phyloP scores from a whole-genome alignment of 2,329 filamentous ascomycete genomes.

The Eutypa lata region DNA sequence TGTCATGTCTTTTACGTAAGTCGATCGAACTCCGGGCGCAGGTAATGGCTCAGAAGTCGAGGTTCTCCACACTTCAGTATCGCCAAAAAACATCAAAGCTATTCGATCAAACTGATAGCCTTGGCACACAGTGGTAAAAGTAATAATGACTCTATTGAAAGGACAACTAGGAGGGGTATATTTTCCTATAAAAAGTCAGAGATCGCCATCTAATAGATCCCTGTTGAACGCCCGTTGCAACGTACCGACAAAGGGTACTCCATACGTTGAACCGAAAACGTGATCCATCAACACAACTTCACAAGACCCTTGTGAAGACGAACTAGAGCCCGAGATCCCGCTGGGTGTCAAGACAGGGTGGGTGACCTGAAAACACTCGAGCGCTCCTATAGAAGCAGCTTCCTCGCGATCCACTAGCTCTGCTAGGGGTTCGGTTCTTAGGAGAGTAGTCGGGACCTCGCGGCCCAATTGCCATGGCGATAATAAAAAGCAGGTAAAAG shows the following conservation, averaged over 20 bases:
- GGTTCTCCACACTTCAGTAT: slow-evolving; percentile 64
- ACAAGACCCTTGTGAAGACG: slow-evolving; percentile 3
- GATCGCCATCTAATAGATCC: background rate
- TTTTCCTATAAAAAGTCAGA: slow-evolving; percentile 34
- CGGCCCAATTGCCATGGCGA: no score
- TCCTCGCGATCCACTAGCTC: slow-evolving; percentile 3
- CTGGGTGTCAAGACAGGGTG: slow-evolving; percentile 11
- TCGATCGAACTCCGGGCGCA: slow-evolving; percentile 57
- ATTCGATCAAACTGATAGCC: slow-evolving; percentile 65
- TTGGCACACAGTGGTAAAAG: slow-evolving; percentile 60
- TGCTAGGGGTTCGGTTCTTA: slow-evolving; percentile 2
- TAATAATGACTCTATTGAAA: slow-evolving; percentile 63
- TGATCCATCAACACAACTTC: slow-evolving; percentile 17
- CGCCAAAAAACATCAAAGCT: slow-evolving; percentile 60
- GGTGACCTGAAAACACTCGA: slow-evolving; percentile 21
- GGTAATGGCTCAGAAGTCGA: slow-evolving; percentile 64
- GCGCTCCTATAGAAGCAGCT: background rate
- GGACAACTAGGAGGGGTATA: slow-evolving; percentile 58
- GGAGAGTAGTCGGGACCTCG: background rate
- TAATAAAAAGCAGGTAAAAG: no score
- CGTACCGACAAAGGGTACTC: slow-evolving; percentile 19
- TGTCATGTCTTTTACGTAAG: slow-evolving; percentile 65
- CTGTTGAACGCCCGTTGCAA: slow-evolving; percentile 1
- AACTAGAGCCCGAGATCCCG: background rate
- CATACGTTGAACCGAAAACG: slow-evolving; percentile 20